These are phyloP conservation scores for Hirsutella thompsonii DNA, from an alignment of 2,329 filamentous ascomycete species.

Conservation along the genomic window DNA sequence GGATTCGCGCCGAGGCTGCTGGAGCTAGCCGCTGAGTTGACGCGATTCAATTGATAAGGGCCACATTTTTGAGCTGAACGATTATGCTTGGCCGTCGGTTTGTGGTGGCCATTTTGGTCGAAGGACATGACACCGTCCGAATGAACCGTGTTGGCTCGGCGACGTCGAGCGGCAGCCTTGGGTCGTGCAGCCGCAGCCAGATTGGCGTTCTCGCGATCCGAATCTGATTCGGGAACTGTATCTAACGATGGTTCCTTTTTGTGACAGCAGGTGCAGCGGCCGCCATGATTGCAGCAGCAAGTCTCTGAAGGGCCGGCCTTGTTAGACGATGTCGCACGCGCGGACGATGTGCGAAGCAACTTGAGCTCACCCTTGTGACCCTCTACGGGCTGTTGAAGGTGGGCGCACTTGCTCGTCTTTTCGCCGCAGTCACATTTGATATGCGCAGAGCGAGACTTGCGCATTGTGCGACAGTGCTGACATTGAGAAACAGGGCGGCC, in stretches of 20 bases:
- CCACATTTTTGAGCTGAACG: conserved; percentile 48
- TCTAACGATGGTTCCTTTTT: conserved; percentile 50
- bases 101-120: conserved; percentile 53
- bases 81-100: conserved; percentile 46
- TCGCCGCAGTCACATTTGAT: conserved; percentile 95
- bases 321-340: conserved; percentile 4
- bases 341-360: conserved; percentile 3
- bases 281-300: conserved; percentile 59
- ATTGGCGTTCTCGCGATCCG: conserved; percentile 30
- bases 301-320: conserved; percentile 32
- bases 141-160: conserved; percentile 48
- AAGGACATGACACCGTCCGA: conserved; percentile 47
- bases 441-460: conserved; percentile 90
- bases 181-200: conserved; percentile 16
- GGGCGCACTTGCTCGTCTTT: conserved; percentile 63
- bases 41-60: conserved; percentile 47
- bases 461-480: conserved; percentile 87
- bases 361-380: conserved; percentile 43
- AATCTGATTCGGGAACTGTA: conserved; percentile 51
- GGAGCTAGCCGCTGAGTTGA: conserved; percentile 43
- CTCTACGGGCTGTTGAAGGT: conserved; percentile 42
- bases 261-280: conserved; percentile 49
- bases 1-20: conserved; percentile 32
- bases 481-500: conserved; percentile 96
- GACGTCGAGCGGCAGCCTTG: conserved; percentile 33